A percentile compares a stretch with the other conserved stretches of the same genome.
These are phyloP conservation scores for Pouteria glomerata DNA, from an alignment of 148 eudicot species.

Conservation along the genomic window DNA sequence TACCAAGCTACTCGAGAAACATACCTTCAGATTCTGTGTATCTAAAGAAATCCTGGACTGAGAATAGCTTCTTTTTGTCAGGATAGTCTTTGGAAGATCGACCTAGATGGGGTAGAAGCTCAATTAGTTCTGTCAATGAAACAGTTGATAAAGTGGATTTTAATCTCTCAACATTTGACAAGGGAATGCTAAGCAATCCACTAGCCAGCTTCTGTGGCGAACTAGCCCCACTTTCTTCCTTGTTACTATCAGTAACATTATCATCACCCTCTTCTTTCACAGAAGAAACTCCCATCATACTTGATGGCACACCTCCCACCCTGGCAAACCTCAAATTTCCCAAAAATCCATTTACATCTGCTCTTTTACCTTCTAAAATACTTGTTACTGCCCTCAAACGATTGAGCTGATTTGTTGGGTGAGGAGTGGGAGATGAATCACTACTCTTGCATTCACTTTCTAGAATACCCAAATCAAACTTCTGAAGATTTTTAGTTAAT, in stretches of 20 bases:
- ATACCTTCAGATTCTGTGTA: constrained; percentile 97
- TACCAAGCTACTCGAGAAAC: constrained; percentile 1
- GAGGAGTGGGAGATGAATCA: constrained; percentile 24
- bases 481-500: constrained; percentile 54
- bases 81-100: constrained; percentile 76
- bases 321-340: constrained; percentile 84
- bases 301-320: constrained; percentile 76
- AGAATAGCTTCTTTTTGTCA: constrained; percentile 91
- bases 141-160: constrained; percentile 81
- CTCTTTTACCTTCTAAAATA: constrained; percentile 65
- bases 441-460: constrained; percentile 29
- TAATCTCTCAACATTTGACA: constrained; percentile 95
- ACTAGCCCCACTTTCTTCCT: constrained; percentile 50
- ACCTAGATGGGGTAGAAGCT: constrained; percentile 80
- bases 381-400: constrained; percentile 52
- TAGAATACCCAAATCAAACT: constrained; percentile 44
- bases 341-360: constrained; percentile 58
- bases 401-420: constrained; percentile 34
- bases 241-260: constrained; percentile 21
- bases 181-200: constrained; percentile 84
- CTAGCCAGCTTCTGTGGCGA: constrained; percentile 63
- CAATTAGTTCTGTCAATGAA: constrained; percentile 78
- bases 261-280: constrained; percentile 68
- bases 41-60: constrained; percentile 98
- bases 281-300: constrained; percentile 66